A percentile compares a stretch with the other conserved stretches of the same genome.
These are phyloP conservation scores for Elymus sibiricus DNA, from an alignment of 176 grass and related monocot genomes.

Conservation along the genomic window DNA sequence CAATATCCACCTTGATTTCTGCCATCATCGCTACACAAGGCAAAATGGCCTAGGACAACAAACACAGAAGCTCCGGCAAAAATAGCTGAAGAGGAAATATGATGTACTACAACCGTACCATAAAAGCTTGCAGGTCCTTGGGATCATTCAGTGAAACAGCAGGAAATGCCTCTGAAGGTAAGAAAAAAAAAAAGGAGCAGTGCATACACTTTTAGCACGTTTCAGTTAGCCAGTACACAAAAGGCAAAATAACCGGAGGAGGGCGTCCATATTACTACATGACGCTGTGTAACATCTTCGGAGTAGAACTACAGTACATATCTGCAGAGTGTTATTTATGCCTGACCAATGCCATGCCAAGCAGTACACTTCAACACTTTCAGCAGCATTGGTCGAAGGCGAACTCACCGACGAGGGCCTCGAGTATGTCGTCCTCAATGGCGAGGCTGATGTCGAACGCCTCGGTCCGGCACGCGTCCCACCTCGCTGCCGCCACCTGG, in stretches of 20 bases:
- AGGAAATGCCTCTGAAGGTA: too few species aligned
- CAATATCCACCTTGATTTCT: background rate
- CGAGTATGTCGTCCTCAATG: conserved; percentile 64
- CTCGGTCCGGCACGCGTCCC: conserved; percentile 38
- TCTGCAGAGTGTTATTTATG: conserved; percentile 27
- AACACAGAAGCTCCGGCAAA: too few species aligned
- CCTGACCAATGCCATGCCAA: background rate
- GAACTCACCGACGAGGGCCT: conserved; percentile 55
- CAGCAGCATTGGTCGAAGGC: conserved; percentile 31
- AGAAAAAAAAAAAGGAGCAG: too few species aligned
- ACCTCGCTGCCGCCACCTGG: conserved; percentile 21
- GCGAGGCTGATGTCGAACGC: conserved; percentile 59
- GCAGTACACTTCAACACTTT: background rate
- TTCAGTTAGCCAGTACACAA: background rate
- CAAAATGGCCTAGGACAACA: background rate
- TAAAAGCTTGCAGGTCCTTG: too few species aligned
- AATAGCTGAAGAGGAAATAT: too few species aligned
- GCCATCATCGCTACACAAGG: background rate
- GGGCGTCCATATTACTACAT: conserved; percentile 18
- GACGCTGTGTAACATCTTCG: conserved; percentile 34
- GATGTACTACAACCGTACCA: too few species aligned
- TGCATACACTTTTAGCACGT: background rate
- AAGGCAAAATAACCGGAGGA: background rate
- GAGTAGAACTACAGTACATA: conserved; percentile 22
- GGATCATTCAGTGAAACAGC: too few species aligned